Evolutionary conservation across 352 stramenopile genomes (phyloP), one percentile per base, ranked within the genome.

Genomic region (Phytophthora tubulina): DNA sequence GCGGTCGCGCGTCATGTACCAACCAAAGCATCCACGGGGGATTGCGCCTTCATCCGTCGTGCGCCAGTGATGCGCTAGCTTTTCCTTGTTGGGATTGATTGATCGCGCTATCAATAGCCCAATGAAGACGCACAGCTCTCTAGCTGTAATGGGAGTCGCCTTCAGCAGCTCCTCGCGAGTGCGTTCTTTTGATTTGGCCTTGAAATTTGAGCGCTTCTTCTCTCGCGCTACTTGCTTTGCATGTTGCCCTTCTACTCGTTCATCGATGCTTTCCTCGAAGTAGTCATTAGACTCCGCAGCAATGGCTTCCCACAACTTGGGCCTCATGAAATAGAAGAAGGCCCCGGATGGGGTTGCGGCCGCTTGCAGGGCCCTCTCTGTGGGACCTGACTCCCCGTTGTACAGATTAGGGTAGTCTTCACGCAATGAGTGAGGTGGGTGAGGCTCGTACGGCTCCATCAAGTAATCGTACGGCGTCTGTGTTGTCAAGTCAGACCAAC

Each of bases 101-200:
- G 39, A n/a, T 3, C 54, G 21, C 13, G 54, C 54, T 4, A 33
- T n/a, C 14, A 51, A 21, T 1, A 51, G 30, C 3, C 54, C 54
- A 3, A 62, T 50, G 8, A 62, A 49, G 13, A 62, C 14, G 9
- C 21, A 62, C 14, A 62, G 9, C 27, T 62, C 54, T 42, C 54
- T 36, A 2, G 27, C 27, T 14, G 39, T 39, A 3, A 62, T 39
- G 6, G 9, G 11, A 11, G 3, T 1, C 0, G 38, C 2, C 5
- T 51, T 36, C 4, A 33, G 15, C 1, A 62, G 21, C 6, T 62
- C 39, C 0, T 42, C 9, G 3, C 13, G 21, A n/a, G 51, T 62
- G 9, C 11, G 17, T 6, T 51, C 38, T 8, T 3, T 5, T 6
- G 27, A 9, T 27, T 52, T 51, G 1, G 3, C 2, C 39, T 51